Base-by-base conservation (phyloP, 2,329 filamentous ascomycete genomes). In the Talaromyces sp. region DNA sequence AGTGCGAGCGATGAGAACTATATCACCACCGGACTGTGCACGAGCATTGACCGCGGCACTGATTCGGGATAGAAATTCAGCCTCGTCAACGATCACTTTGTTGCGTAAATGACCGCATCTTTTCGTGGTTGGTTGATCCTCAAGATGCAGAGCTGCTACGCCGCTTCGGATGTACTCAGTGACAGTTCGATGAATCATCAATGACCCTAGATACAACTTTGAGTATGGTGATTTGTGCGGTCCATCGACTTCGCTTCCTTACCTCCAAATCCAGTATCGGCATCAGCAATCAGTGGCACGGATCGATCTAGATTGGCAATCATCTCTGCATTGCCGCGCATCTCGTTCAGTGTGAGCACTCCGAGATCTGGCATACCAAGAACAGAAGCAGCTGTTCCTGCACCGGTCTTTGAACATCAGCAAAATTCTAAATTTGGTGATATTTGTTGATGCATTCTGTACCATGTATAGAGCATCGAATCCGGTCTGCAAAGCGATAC, bases 401-500 rank as follows among this genome's bases (percentile, higher is more conserved):
- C 86, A 16, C 87, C 87, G 11, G 87, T 89, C 85, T 87, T 64
- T 31, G 9, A 35, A 35, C 50, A 14, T 54, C 3, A 54, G 50
- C 50, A 33, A n/a, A 3, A 35, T 19, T 35, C 31, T 54, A 8
- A 35, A 14, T 52, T 6, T 22, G 8, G 16, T 13, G 50, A 7
- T 3, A 22, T 11, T 60, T 13, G 7, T 24, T 3, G 8, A 13
- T 22, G 39, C 8, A 49, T 11, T 11, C 66, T 79, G 52, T 76
- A 88, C 87, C 88, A 90, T 90, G 78, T 90, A 90, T 45, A 90
- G 73, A 64, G 81, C 84, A 56, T 89, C 84, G 66, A 89, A 89
- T 5, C 87, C 87, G n/a, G 85, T 80, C 49, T 82, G 78, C 24
- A 89, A 79, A 1, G 87, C 87, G 64, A 90, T 84, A 0, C 88